Evolutionary conservation across 805 yeast species (phyloP), one percentile per base, ranked within the genome.

Genomic region (Wickerhamomyces queroliae): DNA sequence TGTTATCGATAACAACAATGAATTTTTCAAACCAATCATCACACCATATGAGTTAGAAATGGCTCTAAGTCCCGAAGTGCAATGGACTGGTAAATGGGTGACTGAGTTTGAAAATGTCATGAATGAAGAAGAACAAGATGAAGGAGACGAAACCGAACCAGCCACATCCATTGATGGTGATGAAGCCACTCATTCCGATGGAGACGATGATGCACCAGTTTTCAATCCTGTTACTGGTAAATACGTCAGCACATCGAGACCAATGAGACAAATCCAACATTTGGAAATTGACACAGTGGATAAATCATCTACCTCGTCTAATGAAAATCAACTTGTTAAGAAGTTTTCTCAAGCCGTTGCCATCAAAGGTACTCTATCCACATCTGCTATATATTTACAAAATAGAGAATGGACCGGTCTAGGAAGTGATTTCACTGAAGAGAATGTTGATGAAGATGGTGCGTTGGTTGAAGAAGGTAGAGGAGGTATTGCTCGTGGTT

Each of bases 41-140:
- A 93, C 99, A 0, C 98, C 98, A 0, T 91, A 86, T 60, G 99
- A 93, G 59, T 65, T 93, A 30, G 74, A 81, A 35, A 63, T 91
- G 59, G 95, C 98, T 0, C 69, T 93, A 42, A 74, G 75, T 45
- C 78, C 76, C 19, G 88, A 83, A 46, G 69, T 87, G 18, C 68
- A 78, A 1, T 93, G 99, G 99, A 81, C 95, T 0, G 98, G 98
- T 1, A 74, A 83, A 49, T 93, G 99, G 98, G 74, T 85, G 10
- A 78, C 88, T 1, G 93, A 85, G 49, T 89, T 90, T 60, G 75
- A 74, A 29, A 71, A 77, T 3, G 65, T 81, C 4, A 50, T 66
- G 9, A 50, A 59, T 5, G 68, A 62, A 23, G 65, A 59, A n/a
- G 56, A 55, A 3, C 53, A 55, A 1, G 56, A 50, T 1, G 67